Conservation (phyloP, 805 yeast species). For the Cephaloascus albidus region DNA sequence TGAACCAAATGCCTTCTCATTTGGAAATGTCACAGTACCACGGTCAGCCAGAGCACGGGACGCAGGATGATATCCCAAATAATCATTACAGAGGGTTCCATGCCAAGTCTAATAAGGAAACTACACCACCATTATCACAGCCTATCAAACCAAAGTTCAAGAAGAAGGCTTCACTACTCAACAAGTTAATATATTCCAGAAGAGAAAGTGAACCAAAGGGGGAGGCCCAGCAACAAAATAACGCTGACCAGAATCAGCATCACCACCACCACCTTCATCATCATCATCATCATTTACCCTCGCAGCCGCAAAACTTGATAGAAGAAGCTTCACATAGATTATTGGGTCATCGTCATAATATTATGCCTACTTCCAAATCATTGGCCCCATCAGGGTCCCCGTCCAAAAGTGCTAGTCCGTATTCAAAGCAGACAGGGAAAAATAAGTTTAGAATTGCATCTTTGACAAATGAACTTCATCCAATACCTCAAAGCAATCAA, state of each 20-base stretch:
- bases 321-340: not conserved
- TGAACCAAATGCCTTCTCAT: not conserved
- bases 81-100: conserved; percentile 31
- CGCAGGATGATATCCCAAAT: conserved; percentile 3
- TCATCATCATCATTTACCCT: conserved; percentile 2
- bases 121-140: conserved; percentile 36
- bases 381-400: conserved; percentile 1
- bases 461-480: not conserved
- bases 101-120: conserved; percentile 18
- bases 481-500: not conserved
- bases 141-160: conserved; percentile 39
- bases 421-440: too few relatives aligned
- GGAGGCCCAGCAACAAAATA: conserved; percentile 4
- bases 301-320: conserved; percentile 1
- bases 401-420: not conserved
- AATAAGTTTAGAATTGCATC: not conserved
- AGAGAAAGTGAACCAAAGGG: conserved; percentile 6
- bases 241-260: conserved; percentile 4
- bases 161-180: conserved; percentile 16
- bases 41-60: not conserved
- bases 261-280: conserved; percentile 12
- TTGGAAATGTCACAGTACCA: not conserved
- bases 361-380: not conserved
- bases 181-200: conserved; percentile 10
- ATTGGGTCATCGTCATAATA: not conserved